These are phyloP conservation scores for Monosporozyma servazzii DNA, from an alignment of 805 yeast genomes.

Conservation along the genomic window DNA sequence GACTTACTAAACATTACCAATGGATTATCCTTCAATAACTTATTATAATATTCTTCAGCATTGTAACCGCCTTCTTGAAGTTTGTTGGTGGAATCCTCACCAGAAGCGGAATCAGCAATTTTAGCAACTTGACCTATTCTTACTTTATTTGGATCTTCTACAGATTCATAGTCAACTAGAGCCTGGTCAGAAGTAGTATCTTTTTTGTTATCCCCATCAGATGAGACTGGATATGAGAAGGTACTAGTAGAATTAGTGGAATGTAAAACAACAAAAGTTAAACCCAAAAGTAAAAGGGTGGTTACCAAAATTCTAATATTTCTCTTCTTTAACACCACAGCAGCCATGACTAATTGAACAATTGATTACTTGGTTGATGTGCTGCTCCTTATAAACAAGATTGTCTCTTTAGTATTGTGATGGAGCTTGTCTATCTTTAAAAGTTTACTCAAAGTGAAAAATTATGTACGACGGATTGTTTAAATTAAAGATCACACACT, in stretches of 20 bases:
- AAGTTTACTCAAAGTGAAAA: background rate
- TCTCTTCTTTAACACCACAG: conserved; percentile 15
- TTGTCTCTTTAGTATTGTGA: too few relatives aligned
- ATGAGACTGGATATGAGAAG: background rate
- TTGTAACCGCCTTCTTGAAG: conserved; percentile 31
- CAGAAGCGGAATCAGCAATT: conserved; percentile 5
- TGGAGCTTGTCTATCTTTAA: background rate
- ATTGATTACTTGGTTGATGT: background rate
- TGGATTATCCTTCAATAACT: conserved; percentile 53
- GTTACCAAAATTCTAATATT: conserved; percentile 22
- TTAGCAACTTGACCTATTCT: background rate
- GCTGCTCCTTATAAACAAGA: too few relatives aligned
- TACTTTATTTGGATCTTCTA: background rate
- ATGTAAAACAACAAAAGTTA: conserved; percentile 23
- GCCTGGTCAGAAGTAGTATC: background rate
- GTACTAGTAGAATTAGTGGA: conserved; percentile 13
- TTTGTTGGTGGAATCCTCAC: conserved; percentile 2
- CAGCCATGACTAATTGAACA: background rate
- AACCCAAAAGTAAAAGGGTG: conserved; percentile 18
- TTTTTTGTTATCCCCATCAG: background rate
- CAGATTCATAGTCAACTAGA: background rate
- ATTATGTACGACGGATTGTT: background rate
- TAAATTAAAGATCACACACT: background rate
- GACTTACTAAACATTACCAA: conserved; percentile 48
- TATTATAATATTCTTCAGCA: conserved; percentile 44